phyloP scores from a whole-genome alignment of 2,329 filamentous ascomycete genomes.

The Xylariaceae sp. region DNA sequence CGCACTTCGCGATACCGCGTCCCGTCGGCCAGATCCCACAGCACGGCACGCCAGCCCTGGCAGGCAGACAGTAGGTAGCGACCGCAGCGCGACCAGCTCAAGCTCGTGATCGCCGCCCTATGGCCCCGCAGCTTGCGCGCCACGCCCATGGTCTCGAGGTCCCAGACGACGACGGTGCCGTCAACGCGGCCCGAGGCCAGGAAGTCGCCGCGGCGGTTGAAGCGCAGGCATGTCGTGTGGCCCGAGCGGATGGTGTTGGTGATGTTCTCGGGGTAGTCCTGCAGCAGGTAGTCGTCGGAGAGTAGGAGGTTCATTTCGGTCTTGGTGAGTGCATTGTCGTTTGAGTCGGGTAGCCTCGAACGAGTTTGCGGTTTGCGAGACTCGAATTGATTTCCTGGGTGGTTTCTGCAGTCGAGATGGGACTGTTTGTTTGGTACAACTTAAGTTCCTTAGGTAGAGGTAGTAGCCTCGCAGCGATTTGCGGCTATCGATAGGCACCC shows the following conservation, averaged over 20 bases:
- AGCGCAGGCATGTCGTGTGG: slow-evolving; percentile 67
- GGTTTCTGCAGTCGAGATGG: too few relatives aligned
- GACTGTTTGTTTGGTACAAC: too few relatives aligned
- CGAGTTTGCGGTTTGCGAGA: too few relatives aligned
- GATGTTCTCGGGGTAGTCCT: slow-evolving; percentile 87
- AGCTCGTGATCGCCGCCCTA: slow-evolving; percentile 85
- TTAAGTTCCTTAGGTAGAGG: too few relatives aligned
- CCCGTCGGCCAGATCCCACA: slow-evolving; percentile 80
- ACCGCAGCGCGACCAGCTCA: slow-evolving; percentile 93
- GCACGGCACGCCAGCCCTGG: slow-evolving; percentile 92
- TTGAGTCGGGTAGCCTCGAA: neutral
- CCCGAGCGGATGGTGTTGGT: slow-evolving; percentile 77
- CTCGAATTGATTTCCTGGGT: too few relatives aligned
- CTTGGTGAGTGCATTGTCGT: slow-evolving; percentile 19
- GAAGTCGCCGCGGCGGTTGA: slow-evolving; percentile 92
- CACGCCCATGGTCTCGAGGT: slow-evolving; percentile 95
- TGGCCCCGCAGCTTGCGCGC: slow-evolving; percentile 92
- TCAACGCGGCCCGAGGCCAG: slow-evolving; percentile 92
- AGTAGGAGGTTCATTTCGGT: slow-evolving; percentile 54
- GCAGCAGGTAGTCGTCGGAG: slow-evolving; percentile 60
- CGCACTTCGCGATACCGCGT: slow-evolving; percentile 77
- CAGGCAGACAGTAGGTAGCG: slow-evolving; percentile 88
- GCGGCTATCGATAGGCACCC: too few relatives aligned
- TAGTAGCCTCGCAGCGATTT: too few relatives aligned
- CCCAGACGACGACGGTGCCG: slow-evolving; percentile 92